Base-by-base conservation (phyloP, 805 yeast species). In the Ogataea sp. region DNA sequence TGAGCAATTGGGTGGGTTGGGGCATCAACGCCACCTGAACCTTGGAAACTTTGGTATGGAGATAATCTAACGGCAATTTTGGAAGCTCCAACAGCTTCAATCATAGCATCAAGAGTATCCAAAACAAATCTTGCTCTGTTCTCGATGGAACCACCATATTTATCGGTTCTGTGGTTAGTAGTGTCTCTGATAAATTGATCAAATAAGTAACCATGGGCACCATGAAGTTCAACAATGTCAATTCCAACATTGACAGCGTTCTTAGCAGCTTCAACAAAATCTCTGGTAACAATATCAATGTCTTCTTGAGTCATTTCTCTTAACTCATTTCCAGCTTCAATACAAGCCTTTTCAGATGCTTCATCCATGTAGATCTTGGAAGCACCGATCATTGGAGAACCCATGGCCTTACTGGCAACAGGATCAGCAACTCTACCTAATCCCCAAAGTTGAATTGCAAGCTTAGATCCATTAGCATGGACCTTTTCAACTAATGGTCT, bases 11-110 rank as follows among this genome's bases (percentile, higher is more conserved):
- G 55, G 36, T 51, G 53, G 26, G 59, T 52, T 4, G 55, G 64
- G n/a, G 50, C 56, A 20, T 51, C 54, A 10, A 39, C 55, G 36
- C 71, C 70, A 36, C 58, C 49, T 62, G 61, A 55, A 20, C 51
- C 59, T 36, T 69, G 64, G 36, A 52, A 58, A 18, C 45, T 39
- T 46, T 67, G 49, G 18, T 48, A 58, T 28, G 75, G 74, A 17
- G 73, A 64, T 28, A 69, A 49, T 47, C 81, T 62, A 36, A 73
- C 46, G 35, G 68, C 73, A 28, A 67, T 55, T 40, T 57, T 64
- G 5, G 63, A 61, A 24, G 66, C 59, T 17, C 39, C 39, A 30
- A 28, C n/a, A 9, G 65, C 71, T 10, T 54, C 67, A 23, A 56
- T 55, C 20, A 73, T 43, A 6, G 69, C 67, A 45, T 73, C 78